Percentiles rank a stretch among this genome's conserved stretches.
Evolutionary conservation across 2,329 filamentous ascomycete species (phyloP).

Genomic region (Nemania sp.): DNA sequence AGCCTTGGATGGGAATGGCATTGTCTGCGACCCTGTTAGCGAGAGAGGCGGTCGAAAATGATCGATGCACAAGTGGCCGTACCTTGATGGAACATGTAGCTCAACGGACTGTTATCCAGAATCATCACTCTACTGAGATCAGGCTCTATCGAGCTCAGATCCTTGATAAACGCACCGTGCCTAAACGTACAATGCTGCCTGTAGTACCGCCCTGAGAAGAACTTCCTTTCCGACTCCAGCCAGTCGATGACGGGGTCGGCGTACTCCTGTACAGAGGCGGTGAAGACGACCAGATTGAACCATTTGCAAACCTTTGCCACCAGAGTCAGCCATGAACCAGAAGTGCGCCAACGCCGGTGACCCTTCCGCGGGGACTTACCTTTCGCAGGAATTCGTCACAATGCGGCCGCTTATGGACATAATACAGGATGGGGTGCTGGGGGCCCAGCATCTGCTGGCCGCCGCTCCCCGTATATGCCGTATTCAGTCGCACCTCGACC

Average conservation of each 20-base stretch:
- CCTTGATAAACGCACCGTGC: conserved; percentile 97
- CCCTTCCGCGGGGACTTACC: conserved; percentile 49
- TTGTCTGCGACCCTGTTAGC: conserved; percentile 69
- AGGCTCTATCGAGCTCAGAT: conserved; percentile 92
- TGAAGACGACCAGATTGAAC: conserved; percentile 97
- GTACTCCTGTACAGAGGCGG: conserved; percentile 96
- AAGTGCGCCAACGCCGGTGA: background rate
- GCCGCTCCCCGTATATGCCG: conserved; percentile 67
- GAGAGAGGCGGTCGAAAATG: conserved; percentile 25
- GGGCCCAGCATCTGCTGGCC: conserved; percentile 71
- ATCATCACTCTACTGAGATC: conserved; percentile 99
- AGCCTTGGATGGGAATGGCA: conserved; percentile 97
- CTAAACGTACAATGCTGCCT: conserved; percentile 95
- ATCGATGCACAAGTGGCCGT: conserved; percentile 38
- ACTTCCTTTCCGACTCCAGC: conserved; percentile 95
- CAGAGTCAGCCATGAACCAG: conserved; percentile 29
- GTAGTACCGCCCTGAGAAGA: conserved; percentile 92
- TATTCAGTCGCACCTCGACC: conserved; percentile 92
- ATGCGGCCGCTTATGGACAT: conserved; percentile 95
- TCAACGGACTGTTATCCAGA: conserved; percentile 95
- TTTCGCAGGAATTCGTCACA: conserved; percentile 95
- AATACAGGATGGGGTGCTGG: conserved; percentile 96
- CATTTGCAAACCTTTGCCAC: conserved; percentile 78
- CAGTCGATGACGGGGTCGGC: conserved; percentile 98
- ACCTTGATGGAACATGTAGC: conserved; percentile 99